Base-by-base conservation (phyloP, 2,329 filamentous ascomycete species). In the Aspergillus piperis region DNA sequence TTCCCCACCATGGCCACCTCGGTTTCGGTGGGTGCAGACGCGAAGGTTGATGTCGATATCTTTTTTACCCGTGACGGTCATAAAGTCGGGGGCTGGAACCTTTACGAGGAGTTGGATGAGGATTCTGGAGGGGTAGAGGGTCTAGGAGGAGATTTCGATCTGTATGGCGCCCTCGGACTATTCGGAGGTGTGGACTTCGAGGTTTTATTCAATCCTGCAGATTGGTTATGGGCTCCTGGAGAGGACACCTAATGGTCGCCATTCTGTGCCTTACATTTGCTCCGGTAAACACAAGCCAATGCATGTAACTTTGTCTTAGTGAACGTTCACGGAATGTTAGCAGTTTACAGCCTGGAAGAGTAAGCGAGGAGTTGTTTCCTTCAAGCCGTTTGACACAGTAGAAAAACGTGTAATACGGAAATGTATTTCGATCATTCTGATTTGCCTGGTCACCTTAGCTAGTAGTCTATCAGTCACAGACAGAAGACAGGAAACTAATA, bases 141-240 rank as follows among this genome's bases (percentile, higher is more conserved):
- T 80, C 72, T 92, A 81, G 73, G 91, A 86, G 68, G 89, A 79
- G 71, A 92, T 86, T 66, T 89, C 64, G 86, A 88, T 70, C 65
- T 88, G 48, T 84, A 86, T 70, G 82, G 81, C 44, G 84, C 86
- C 2, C 77, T 88, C 57, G 86, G 86, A 3, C 74, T 86, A 21
- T 88, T 87, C 72, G 86, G 86, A 3, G 83, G 78, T n/a, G 83
- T 87, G 17, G 84, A 87, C 55, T 84, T 87, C 60, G 84, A 87
- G 64, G 79, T 82, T 13, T 79, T 77, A 51, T 85, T 86, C 69
- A 74, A 81, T 61, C 73, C 75, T 52, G 71, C 73, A 49, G 76
- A 78, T 57, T 85, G 82, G 82, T 62, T 81, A 55, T 84, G 72
- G 72, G 68, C 65, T 58, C 69, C 72, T 17, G 42, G 11, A 27